Conservation (phyloP, 441 rosid genomes). For the Codiaeum variegatum region DNA sequence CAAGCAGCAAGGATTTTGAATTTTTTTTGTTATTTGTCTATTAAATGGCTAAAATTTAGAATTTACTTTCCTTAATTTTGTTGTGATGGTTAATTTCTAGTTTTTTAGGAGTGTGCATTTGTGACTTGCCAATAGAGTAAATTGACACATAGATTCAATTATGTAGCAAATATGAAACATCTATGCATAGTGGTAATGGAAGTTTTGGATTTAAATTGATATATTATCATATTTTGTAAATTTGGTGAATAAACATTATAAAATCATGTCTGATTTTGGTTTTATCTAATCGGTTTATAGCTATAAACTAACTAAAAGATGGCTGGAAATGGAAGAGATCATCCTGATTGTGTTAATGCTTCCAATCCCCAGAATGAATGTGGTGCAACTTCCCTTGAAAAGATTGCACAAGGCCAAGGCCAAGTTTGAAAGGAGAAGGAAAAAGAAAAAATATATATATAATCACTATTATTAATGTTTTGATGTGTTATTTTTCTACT, state of each 20-base stretch:
- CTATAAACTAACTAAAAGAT: conserved; percentile 20
- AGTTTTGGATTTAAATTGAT: no score
- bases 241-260: not conserved
- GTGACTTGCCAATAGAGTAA: no score
- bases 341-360: conserved; percentile 58
- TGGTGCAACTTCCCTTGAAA: conserved; percentile 58
- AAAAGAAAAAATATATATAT: conserved; percentile 60
- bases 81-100: no score
- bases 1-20: no score
- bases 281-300: conserved; percentile 13
- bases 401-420: conserved; percentile 43
- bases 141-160: no score
- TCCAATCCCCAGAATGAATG: conserved; percentile 85
- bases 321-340: conserved; percentile 41
- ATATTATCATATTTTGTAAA: not conserved
- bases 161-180: no score
- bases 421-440: conserved; percentile 28
- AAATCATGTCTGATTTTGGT: conserved; percentile 5
- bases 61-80: no score
- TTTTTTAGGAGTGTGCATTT: no score
- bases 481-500: not conserved
- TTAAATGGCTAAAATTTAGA: no score
- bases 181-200: no score
- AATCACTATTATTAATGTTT: conserved; percentile 1
- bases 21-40: no score